Evolutionary conservation across 2,329 filamentous ascomycete species (phyloP), one percentile per base, ranked within the genome.

Genomic region (Epichloe brachyelytri): DNA sequence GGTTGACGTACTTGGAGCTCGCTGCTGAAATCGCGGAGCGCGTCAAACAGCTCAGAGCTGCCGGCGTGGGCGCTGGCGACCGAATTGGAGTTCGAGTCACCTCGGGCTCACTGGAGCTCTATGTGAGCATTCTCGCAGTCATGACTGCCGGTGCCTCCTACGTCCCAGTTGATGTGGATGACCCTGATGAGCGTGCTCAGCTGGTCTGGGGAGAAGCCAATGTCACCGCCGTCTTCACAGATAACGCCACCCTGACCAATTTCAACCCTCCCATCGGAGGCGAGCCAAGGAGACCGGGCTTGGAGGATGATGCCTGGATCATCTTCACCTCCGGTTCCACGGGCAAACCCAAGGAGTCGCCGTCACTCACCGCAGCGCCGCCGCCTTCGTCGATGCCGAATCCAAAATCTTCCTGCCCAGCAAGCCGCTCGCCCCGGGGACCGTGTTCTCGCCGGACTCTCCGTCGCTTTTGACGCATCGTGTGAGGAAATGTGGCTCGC

Each of bases 401-500:
- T 43, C 58, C 22, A 48, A 49, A 37, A 50, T 58, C 15, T 56
- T 59, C 51, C 46, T 51, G 40, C 56, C 54, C 38, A 51, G 49
- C 4, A 54, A 37, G 51, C 57, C 59, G 12, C 51, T 61, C 0
- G 53, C 39, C 2, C 55, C 0, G 58, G 59, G 4, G 59, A 59
- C 39, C 57, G 57, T 5, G 57, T 59, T 3, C 56, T 59, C 5
- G 57, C 57, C 36, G 57, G 57, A 1, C 49, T 59, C 3, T 59
- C 57, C 1, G 57, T 59, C 2, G 57, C 57, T 0, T 59, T 59
- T 34, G 57, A 59, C 33, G 57, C 57, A 10, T 59, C 57, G 2
- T 59, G 57, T 41, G 57, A 59, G 50, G 57, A 59, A 15, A 59
- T 59, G 57, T 59, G 57, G 57, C 53, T 59, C 1, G 57, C 57